phyloP scores from a whole-genome alignment of 1,284 basidiomycete genomes.

The Testicularia cyperi region DNA sequence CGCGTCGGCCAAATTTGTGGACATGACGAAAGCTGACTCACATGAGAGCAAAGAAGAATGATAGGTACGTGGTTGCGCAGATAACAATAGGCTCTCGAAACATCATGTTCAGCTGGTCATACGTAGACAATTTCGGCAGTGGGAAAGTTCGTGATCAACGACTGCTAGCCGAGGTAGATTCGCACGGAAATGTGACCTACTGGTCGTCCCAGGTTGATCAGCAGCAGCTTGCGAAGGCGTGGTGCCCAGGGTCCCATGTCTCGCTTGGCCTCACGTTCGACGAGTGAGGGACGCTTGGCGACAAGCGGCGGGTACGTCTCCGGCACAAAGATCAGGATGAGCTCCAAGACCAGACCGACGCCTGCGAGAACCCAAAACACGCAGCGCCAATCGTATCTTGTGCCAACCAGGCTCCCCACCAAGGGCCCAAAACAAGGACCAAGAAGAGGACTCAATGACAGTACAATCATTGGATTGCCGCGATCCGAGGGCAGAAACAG shows the following conservation, averaged over 20 bases:
- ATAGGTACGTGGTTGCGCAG: conserved; percentile 29
- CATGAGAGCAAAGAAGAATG: conserved; percentile 33
- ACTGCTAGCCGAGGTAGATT: no score
- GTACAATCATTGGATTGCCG: conserved; percentile 20
- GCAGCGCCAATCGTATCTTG: conserved; percentile 9
- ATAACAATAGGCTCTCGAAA: conserved; percentile 24
- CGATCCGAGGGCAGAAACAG: conserved; percentile 21
- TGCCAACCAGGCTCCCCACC: conserved; percentile 14
- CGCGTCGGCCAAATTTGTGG: no score
- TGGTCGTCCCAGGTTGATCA: conserved; percentile 18
- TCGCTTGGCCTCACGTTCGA: neutral
- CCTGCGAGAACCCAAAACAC: conserved; percentile 22
- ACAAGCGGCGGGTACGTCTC: conserved; percentile 27
- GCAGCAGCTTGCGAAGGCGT: conserved; percentile 3
- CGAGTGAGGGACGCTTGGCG: neutral
- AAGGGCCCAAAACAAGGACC: conserved; percentile 30
- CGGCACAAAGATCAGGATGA: conserved; percentile 10
- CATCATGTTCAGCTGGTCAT: conserved; percentile 25
- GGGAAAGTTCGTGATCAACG: no score
- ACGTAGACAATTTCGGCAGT: no score
- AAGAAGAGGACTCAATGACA: conserved; percentile 12
- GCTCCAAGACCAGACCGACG: conserved; percentile 8
- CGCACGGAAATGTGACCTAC: no score
- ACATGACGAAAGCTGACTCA: conserved; percentile 7
- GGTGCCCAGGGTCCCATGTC: conserved; percentile 2